These are phyloP conservation scores for Nemania sp. DNA, from an alignment of 2,329 filamentous ascomycete species.

Conservation along the genomic window DNA sequence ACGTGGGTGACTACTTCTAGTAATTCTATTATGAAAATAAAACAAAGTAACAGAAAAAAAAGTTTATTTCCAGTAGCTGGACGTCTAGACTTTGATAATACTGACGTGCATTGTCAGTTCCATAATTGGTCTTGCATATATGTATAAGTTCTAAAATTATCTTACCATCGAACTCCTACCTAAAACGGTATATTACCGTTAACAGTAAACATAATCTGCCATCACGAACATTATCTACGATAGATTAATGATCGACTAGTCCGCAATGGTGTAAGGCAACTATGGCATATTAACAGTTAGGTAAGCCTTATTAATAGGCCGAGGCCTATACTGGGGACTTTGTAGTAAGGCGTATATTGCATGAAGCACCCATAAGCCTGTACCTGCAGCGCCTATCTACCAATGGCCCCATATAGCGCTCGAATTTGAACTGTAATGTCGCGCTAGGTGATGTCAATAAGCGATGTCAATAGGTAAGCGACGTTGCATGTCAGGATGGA, in stretches of 20 bases:
- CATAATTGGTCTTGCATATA: background rate
- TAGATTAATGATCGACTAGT: background rate
- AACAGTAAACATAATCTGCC: slow-evolving; percentile 1
- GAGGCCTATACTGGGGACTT: background rate
- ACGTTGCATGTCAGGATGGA: slow-evolving; percentile 8
- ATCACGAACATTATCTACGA: background rate
- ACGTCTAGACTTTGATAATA: background rate
- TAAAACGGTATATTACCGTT: background rate
- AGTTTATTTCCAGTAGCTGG: background rate
- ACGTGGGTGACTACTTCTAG: background rate
- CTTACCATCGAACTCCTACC: background rate
- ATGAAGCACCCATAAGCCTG: background rate
- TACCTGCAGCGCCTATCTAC: slow-evolving; percentile 5
- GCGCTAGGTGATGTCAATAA: slow-evolving; percentile 2
- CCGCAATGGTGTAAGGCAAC: background rate
- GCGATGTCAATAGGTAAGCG: background rate
- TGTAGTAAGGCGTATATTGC: background rate
- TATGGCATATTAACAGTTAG: background rate
- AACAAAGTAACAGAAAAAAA: background rate
- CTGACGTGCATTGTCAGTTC: background rate
- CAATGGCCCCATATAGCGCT: slow-evolving; percentile 1
- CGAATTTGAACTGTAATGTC: background rate
- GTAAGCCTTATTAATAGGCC: slow-evolving; percentile 9
- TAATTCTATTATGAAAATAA: background rate
- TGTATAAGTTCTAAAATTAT: background rate